These are phyloP conservation scores for Trichophyton verrucosum DNA, from an alignment of 2,329 filamentous ascomycete genomes.

Conservation along the genomic window DNA sequence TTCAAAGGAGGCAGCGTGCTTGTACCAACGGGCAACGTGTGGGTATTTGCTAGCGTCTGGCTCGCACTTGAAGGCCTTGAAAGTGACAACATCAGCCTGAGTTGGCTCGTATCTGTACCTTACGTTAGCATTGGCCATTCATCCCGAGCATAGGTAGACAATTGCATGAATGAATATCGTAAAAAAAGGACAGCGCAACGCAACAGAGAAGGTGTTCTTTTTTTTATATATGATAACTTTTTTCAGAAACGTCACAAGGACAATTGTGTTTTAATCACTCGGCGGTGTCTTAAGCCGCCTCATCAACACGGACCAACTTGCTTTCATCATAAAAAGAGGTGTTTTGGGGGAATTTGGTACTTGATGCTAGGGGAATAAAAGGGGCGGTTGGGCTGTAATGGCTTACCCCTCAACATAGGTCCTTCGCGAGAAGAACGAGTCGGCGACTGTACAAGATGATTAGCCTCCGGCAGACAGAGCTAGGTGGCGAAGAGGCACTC, in stretches of 20 bases:
- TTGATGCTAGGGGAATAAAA: background rate
- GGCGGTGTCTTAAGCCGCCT: slow-evolving; percentile 86
- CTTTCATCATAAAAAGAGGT: slow-evolving; percentile 55
- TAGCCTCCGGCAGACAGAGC: slow-evolving; percentile 13
- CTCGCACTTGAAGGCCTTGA: slow-evolving; percentile 69
- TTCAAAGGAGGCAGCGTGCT: slow-evolving; percentile 90
- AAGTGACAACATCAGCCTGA: slow-evolving; percentile 92
- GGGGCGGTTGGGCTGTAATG: background rate
- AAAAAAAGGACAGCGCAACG: slow-evolving; percentile 7
- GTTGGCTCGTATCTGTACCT: slow-evolving; percentile 51
- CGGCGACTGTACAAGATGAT: slow-evolving; percentile 29
- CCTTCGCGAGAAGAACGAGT: slow-evolving; percentile 43
- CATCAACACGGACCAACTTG: slow-evolving; percentile 88
- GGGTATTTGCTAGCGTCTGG: slow-evolving; percentile 82
- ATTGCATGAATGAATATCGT: slow-evolving; percentile 5
- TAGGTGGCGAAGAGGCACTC: slow-evolving; percentile 26
- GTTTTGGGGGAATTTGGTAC: slow-evolving; percentile 7
- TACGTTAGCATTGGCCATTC: background rate
- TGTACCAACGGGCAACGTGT: slow-evolving; percentile 94
- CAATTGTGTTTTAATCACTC: slow-evolving; percentile 62
- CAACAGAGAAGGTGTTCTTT: slow-evolving; percentile 3
- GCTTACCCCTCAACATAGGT: slow-evolving; percentile 77
- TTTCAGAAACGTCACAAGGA: slow-evolving; percentile 61
- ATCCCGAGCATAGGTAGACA: slow-evolving; percentile 4
- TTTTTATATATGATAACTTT: background rate